Evolutionary conservation across 257 asterid genomes (phyloP).

Genomic region (Rehmannia glutinosa): DNA sequence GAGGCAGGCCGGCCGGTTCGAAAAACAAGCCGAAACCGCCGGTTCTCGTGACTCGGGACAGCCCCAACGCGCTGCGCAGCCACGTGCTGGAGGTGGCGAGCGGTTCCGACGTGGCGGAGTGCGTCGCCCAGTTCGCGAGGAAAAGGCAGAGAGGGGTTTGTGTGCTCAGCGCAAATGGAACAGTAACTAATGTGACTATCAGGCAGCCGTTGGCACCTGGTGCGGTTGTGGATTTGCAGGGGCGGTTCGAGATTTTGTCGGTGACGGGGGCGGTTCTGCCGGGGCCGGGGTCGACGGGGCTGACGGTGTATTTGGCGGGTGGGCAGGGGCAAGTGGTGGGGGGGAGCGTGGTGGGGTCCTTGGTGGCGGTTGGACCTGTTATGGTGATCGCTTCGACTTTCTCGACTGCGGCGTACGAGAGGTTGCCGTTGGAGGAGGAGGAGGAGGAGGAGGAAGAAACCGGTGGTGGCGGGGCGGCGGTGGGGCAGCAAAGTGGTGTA

Average conservation of each 20-base stretch:
- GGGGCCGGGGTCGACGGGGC: conserved; percentile 60
- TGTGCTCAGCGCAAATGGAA: conserved; percentile 56
- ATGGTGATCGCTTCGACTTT: conserved; percentile 59
- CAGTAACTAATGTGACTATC: conserved; percentile 56
- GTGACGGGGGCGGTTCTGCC: conserved; percentile 57
- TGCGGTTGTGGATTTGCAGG: conserved; percentile 44
- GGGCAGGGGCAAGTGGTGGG: conserved; percentile 75
- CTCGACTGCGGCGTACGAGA: too few relatives aligned
- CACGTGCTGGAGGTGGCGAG: conserved; percentile 61
- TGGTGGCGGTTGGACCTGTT: conserved; percentile 64
- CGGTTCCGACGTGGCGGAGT: conserved; percentile 55
- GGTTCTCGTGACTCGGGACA: conserved; percentile 56
- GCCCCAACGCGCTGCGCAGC: conserved; percentile 62
- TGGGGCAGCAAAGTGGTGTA: too few relatives aligned
- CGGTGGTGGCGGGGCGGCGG: too few relatives aligned
- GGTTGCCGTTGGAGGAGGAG: too few relatives aligned
- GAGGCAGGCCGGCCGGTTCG: conserved; percentile 71
- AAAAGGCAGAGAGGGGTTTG: conserved; percentile 67
- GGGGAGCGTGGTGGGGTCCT: conserved; percentile 68
- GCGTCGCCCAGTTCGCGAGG: conserved; percentile 60
- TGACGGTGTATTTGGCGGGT: conserved; percentile 56
- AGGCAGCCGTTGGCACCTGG: conserved; percentile 49
- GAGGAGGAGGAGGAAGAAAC: too few relatives aligned
- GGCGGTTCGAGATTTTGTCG: conserved; percentile 61
- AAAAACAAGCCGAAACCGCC: conserved; percentile 70